These are phyloP conservation scores for Oryza nivara DNA, from an alignment of 176 grass and related monocot genomes.

Conservation along the genomic window DNA sequence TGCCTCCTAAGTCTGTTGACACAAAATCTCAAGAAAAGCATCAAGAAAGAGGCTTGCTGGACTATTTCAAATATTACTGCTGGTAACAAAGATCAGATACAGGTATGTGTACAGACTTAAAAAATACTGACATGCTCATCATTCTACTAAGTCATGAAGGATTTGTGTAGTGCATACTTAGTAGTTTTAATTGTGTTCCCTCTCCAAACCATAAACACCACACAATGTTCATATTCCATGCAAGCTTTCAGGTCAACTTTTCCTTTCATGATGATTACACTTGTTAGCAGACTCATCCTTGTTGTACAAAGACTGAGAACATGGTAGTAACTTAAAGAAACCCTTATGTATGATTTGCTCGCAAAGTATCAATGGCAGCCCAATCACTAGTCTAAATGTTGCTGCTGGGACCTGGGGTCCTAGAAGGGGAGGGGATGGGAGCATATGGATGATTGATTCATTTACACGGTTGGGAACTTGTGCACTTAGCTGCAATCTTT, in stretches of 20 bases:
- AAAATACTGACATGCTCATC: constrained; percentile 9
- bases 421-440: background rate
- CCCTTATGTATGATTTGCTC: background rate
- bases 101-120: constrained; percentile 47
- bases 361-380: background rate
- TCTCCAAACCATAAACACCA: background rate
- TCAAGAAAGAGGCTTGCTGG: constrained; percentile 99
- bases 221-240: background rate
- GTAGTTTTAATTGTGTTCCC: background rate
- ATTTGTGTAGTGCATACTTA: background rate
- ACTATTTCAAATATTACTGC: constrained; percentile 98
- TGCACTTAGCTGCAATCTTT: background rate
- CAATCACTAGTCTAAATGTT: background rate
- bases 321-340: background rate
- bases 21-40: constrained; percentile 94
- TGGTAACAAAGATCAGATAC: constrained; percentile 99
- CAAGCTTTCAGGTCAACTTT: background rate
- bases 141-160: background rate
- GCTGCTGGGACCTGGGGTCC: background rate
- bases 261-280: background rate
- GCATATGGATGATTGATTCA: background rate
- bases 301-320: background rate
- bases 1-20: constrained; percentile 82
- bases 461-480: background rate
- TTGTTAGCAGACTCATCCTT: background rate